Evolutionary conservation across 164 flowering plant genomes (phyloP), one percentile per base, ranked within the genome.

Genomic region (Vitis amurensis): DNA sequence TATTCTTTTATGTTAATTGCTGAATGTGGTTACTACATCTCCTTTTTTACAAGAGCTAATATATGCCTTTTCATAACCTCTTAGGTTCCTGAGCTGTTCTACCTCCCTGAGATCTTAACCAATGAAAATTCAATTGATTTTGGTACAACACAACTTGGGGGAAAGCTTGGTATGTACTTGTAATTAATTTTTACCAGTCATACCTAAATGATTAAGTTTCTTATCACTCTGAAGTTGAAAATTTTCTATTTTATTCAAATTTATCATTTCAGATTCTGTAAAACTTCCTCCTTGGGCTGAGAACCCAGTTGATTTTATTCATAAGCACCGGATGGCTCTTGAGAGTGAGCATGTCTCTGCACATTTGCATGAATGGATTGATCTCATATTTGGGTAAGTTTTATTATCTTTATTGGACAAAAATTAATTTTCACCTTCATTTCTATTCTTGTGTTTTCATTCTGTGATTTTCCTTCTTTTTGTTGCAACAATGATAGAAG

Each of bases 271-370:
- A 96, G 99, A 89, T 85, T 80, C 88, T 52, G 98, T 96, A 63
- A 78, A 74, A 70, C 97, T 96, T 75, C 99, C 99, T 66, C 85
- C 91, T 71, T 96, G 99, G 99, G 98, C 99, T 67, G 81, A 86
- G 73, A 92, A 78, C 68, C 91, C 94, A 11, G 81, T 88, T 78
- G 99, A 96, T 72, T 96, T 96, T 74, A 84, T 96, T 65, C 92
- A 89, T 73, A 93, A 93, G 85, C 98, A 96, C 73, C 87, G 89
- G 62, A 87, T 78, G 92, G 99, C 98, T 78, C 95, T 96, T 55
- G 99, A 96, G 83, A 93, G 99, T 79, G 99, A 96, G 78, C 85
- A 91, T 81, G 99, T 92, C 27, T 96, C 99, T 66, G 87, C 92
- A 51, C 97, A 96, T 83, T 81, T 96, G 84, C 94, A 96, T 81